These are phyloP conservation scores for Metschnikowia drakensbergensis DNA, from an alignment of 805 yeast species.

Conservation along the genomic window DNA sequence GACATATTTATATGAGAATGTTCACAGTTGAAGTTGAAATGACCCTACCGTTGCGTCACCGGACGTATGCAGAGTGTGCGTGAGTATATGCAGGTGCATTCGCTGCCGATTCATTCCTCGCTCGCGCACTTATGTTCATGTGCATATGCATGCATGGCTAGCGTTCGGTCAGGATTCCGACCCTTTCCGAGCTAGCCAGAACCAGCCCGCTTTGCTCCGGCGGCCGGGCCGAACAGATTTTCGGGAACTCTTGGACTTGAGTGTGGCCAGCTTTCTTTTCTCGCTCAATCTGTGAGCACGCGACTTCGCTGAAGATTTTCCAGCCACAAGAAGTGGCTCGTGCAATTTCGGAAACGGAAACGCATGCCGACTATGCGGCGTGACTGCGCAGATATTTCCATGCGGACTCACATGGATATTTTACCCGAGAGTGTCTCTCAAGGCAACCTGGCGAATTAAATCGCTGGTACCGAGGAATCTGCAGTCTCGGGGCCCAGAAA, in stretches of 20 bases:
- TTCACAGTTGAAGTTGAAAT: slow-evolving; percentile 5
- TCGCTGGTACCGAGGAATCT: not conserved
- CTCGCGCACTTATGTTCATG: not conserved
- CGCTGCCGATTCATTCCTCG: not conserved
- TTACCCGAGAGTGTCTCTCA: not conserved
- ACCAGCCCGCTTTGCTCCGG: no score
- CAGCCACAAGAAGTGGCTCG: no score
- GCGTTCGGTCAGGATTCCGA: not conserved
- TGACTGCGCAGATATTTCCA: not conserved
- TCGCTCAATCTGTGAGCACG: no score
- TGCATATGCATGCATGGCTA: not conserved
- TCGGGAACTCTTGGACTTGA: no score
- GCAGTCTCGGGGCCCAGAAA: not conserved
- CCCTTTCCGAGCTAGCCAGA: not conserved
- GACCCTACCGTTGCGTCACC: slow-evolving; percentile 12
- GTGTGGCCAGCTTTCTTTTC: no score
- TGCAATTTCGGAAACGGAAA: not conserved
- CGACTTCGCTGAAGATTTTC: no score
- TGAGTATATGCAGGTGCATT: not conserved
- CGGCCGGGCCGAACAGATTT: no score
- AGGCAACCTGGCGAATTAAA: not conserved
- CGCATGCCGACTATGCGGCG: not conserved
- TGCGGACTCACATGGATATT: not conserved
- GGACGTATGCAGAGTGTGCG: not conserved
- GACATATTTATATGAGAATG: slow-evolving; percentile 9